A percentile compares a stretch with the other conserved stretches of the same genome.
Evolutionary conservation across 306 rosid genomes (phyloP).

Genomic region (Citrullus mucosospermus): DNA sequence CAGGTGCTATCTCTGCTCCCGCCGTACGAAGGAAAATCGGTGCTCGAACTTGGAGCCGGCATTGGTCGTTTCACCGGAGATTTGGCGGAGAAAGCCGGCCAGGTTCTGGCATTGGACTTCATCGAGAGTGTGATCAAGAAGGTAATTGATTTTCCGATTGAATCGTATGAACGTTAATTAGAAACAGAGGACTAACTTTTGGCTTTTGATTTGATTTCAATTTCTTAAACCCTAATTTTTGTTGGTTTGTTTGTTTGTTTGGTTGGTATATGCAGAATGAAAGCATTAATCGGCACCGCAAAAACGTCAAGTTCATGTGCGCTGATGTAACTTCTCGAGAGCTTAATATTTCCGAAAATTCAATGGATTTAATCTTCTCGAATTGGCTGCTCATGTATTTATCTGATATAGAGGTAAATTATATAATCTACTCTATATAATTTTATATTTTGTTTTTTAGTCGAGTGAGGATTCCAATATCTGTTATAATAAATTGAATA

Average conservation of each 20-base stretch:
- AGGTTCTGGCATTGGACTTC: slow-evolving; percentile 77
- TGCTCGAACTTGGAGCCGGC: slow-evolving; percentile 91
- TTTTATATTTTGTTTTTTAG: too few relatives aligned
- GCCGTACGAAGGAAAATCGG: slow-evolving; percentile 60
- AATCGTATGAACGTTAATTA: neutral
- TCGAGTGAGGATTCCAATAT: too few relatives aligned
- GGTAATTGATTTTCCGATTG: slow-evolving; percentile 18
- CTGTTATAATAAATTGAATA: too few relatives aligned
- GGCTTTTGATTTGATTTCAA: neutral
- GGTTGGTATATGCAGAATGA: slow-evolving; percentile 39
- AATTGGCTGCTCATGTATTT: slow-evolving; percentile 98
- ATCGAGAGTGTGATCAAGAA: slow-evolving; percentile 78
- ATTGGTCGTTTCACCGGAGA: slow-evolving; percentile 92
- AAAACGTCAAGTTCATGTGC: slow-evolving; percentile 73
- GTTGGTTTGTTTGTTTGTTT: too few relatives aligned
- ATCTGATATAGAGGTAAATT: slow-evolving; percentile 68
- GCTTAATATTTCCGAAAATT: slow-evolving; percentile 45
- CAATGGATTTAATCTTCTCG: slow-evolving; percentile 74
- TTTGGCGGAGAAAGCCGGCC: slow-evolving; percentile 71
- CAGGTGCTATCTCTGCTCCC: slow-evolving; percentile 81
- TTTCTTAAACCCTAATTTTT: neutral
- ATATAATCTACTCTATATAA: too few relatives aligned
- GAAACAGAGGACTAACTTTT: neutral
- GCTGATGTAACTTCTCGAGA: slow-evolving; percentile 84
- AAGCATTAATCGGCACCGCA: slow-evolving; percentile 61